Base-by-base conservation (phyloP, 176 grass and related monocot genomes). In the Lolium multiflorum region DNA sequence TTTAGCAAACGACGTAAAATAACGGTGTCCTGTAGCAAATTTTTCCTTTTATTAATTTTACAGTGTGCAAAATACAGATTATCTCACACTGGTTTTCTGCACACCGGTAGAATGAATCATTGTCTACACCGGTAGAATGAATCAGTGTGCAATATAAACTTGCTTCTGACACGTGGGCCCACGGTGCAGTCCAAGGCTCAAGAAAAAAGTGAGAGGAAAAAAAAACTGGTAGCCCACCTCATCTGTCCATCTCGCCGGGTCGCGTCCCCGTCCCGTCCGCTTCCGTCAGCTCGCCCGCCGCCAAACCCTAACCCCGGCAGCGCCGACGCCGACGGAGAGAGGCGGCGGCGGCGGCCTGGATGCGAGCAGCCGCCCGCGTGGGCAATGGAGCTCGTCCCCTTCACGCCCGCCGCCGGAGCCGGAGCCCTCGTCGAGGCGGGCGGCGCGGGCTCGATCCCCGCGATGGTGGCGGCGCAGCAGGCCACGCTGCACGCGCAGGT, bases 401-500 rank as follows among this genome's bases (percentile, higher is more conserved):
- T 90, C 91, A 91, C 61, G 70, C 90, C 83, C 61, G 77, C 85
- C 72, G 83, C 76, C 9, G 83, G 81, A 56, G 84, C 63, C 28
- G 11, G 57, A 60, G 57, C 83, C 25, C 76, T 95, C 65, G 83
- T 80, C n/a, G 89, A 89, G 83, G 83, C 50, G 86, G 71, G 75
- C 48, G 81, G 25, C 64, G 74, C 60, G 51, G 50, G 69, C 71
- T 87, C 93, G 22, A 86, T 95, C 77, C 81, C 83, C 6, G 88
- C 63, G 31, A 77, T 91, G 77, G 67, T 95, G 48, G 89, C 87
- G 48, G 83, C 86, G 65, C 91, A 96, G 90, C 87, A 86, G 87
- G 57, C 87, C 20, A 69, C 88, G 60, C 90, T 96, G 62, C 92
- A 91, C 90, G 71, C 57, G 60, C 97, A 99, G 94, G 88, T 90